phyloP scores from a whole-genome alignment of 1,284 basidiomycete genomes.

The Boletus mariae region DNA sequence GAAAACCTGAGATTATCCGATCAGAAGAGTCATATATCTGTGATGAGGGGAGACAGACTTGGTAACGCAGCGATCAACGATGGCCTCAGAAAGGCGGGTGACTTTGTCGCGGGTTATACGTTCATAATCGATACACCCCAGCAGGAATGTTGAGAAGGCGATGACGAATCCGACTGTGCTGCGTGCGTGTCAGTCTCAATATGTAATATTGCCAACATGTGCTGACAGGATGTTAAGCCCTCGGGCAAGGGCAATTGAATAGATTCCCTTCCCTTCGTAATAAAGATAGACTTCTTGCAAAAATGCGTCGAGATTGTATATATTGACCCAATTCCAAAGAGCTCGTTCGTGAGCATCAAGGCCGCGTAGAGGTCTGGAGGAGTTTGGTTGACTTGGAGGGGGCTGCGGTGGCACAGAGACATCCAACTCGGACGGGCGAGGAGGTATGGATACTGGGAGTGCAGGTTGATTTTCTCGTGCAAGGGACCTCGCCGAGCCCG shows the following conservation, averaged over 20 bases:
- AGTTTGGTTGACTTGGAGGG: constrained; percentile 28
- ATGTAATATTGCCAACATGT: constrained; percentile 16
- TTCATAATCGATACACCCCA: constrained; percentile 93
- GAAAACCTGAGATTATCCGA: constrained; percentile 60
- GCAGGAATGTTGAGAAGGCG: constrained; percentile 91
- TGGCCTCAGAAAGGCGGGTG: constrained; percentile 70
- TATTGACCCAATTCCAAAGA: constrained; percentile 98
- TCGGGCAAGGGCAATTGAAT: constrained; percentile 86
- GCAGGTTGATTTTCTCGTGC: constrained; percentile 40
- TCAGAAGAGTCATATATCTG: constrained; percentile 2
- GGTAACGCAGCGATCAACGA: constrained; percentile 78
- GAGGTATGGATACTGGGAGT: constrained; percentile 48
- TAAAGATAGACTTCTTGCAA: constrained; percentile 94
- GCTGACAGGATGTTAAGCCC: constrained; percentile 90
- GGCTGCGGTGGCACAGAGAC: constrained; percentile 30
- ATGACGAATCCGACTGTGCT: constrained; percentile 98
- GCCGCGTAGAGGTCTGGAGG: constrained; percentile 57
- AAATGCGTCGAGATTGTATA: constrained; percentile 93
- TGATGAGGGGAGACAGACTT: constrained; percentile 48
- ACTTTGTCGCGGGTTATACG: constrained; percentile 63
- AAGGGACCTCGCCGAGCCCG: constrained; percentile 41
- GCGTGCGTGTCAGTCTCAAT: constrained; percentile 26
- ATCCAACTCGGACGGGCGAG: constrained; percentile 64
- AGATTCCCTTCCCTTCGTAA: constrained; percentile 94
- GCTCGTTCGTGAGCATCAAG: constrained; percentile 86